Conservation (phyloP, 768 basidiomycete species). For the Tulasnella calospora region DNA sequence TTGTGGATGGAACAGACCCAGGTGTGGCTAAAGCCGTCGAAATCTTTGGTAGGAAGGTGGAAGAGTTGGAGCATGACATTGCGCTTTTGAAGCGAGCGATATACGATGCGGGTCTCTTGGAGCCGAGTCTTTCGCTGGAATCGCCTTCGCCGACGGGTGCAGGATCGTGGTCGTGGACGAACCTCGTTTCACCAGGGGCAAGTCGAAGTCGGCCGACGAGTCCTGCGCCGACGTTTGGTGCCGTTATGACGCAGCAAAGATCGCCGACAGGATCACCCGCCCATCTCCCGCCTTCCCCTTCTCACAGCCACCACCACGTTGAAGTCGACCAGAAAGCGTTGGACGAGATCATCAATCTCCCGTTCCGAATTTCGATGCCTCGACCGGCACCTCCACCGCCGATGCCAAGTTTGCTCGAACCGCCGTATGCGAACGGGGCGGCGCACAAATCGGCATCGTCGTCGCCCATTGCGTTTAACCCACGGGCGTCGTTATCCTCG, state of each 20-base stretch:
- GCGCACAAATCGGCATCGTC: neutral
- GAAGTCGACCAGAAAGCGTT: neutral
- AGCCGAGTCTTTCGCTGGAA: slow-evolving; percentile 5
- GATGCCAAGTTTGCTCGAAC: neutral
- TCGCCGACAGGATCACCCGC: neutral
- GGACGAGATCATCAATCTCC: slow-evolving; percentile 2
- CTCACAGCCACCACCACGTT: neutral
- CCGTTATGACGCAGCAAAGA: slow-evolving; percentile 62
- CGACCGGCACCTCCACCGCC: neutral
- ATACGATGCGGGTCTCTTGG: slow-evolving; percentile 41
- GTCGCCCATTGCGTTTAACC: neutral
- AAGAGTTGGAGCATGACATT: slow-evolving; percentile 72
- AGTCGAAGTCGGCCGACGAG: slow-evolving; percentile 41
- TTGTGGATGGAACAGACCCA: slow-evolving; percentile 52
- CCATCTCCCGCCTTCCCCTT: neutral
- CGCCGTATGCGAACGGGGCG: neutral
- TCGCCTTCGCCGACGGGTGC: slow-evolving; percentile 26
- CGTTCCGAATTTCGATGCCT: slow-evolving; percentile 23
- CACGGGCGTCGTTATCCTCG: neutral
- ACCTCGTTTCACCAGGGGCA: slow-evolving; percentile 43
- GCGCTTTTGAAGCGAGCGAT: slow-evolving; percentile 58
- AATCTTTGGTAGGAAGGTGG: slow-evolving; percentile 55
- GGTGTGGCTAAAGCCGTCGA: slow-evolving; percentile 46
- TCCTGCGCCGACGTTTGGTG: slow-evolving; percentile 57
- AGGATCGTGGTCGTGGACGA: slow-evolving; percentile 49